Conservation (phyloP, 228 moss, liverwort and hornwort species). For the Sphagnum magellanicum region DNA sequence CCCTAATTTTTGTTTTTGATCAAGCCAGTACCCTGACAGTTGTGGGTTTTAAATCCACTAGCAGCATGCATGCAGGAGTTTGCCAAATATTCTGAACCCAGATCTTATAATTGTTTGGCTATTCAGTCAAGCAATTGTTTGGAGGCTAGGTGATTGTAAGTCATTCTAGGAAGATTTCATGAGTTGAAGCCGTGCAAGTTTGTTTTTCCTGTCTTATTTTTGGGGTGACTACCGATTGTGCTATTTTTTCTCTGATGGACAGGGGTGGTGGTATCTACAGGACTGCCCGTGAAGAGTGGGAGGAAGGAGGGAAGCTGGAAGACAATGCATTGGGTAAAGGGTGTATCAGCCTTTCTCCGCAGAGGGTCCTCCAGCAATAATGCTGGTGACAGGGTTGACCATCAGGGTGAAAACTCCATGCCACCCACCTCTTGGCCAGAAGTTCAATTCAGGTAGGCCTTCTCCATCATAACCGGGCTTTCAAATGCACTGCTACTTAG, state of each 20-base stretch:
- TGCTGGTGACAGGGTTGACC: constrained; percentile 45
- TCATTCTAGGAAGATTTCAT: too few relatives aligned
- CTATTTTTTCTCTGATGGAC: not conserved
- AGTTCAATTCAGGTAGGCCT: constrained; percentile 58
- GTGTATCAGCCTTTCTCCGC: constrained; percentile 78
- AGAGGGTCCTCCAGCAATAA: constrained; percentile 53
- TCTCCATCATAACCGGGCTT: not conserved
- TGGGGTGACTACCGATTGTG: too few relatives aligned
- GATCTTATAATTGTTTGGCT: too few relatives aligned
- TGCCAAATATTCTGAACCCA: too few relatives aligned
- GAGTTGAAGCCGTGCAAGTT: too few relatives aligned
- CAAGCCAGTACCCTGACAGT: too few relatives aligned
- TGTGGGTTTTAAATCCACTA: too few relatives aligned
- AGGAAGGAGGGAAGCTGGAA: constrained; percentile 48
- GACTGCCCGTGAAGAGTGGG: constrained; percentile 26
- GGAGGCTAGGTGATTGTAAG: too few relatives aligned
- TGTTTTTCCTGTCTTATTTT: too few relatives aligned
- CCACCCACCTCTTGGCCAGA: constrained; percentile 57
- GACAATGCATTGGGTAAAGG: constrained; percentile 83
- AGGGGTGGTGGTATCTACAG: constrained; percentile 16
- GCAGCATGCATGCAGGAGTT: too few relatives aligned
- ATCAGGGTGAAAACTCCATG: constrained; percentile 25
- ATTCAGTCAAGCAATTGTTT: too few relatives aligned
- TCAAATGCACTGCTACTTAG: not conserved
- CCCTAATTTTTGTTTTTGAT: too few relatives aligned